These are phyloP conservation scores for Trypanosoma rangeli DNA, from an alignment of 208 protist species.

Conservation along the genomic window DNA sequence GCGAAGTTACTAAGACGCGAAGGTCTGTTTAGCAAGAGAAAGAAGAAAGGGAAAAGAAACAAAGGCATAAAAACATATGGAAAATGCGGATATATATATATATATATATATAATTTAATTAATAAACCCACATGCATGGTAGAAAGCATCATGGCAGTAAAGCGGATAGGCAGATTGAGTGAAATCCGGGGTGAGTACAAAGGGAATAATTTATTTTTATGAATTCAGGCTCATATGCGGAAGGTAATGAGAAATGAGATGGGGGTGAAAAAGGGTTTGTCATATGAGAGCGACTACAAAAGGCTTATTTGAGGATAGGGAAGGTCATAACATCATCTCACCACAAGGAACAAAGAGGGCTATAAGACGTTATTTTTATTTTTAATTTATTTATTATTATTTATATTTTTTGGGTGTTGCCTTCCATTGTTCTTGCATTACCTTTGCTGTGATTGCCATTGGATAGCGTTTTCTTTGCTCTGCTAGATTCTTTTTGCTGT, in stretches of 20 bases:
- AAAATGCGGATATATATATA: neutral
- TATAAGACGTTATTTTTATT: neutral
- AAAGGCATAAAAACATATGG: too few relatives aligned
- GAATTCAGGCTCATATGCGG: too few relatives aligned
- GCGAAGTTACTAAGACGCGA: neutral
- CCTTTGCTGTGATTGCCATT: neutral
- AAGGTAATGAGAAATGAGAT: too few relatives aligned
- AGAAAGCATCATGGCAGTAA: too few relatives aligned
- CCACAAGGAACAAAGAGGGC: neutral
- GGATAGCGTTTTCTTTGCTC: slow-evolving; percentile 5
- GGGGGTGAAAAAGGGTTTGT: too few relatives aligned
- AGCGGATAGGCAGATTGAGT: too few relatives aligned
- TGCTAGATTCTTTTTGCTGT: slow-evolving; percentile 8
- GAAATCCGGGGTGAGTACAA: too few relatives aligned
- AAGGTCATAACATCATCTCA: neutral
- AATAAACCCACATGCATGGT: too few relatives aligned
- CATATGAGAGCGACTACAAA: too few relatives aligned
- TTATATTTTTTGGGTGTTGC: slow-evolving; percentile 7
- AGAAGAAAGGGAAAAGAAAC: neutral
- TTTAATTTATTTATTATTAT: slow-evolving; percentile 11
- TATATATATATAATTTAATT: neutral
- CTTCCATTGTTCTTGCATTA: slow-evolving; percentile 14
- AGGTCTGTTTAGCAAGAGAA: neutral
- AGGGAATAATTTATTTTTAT: too few relatives aligned
- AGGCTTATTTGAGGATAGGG: too few relatives aligned